phyloP scores from a whole-genome alignment of 805 yeast species.

The Suhomyces tanzawaensis region DNA sequence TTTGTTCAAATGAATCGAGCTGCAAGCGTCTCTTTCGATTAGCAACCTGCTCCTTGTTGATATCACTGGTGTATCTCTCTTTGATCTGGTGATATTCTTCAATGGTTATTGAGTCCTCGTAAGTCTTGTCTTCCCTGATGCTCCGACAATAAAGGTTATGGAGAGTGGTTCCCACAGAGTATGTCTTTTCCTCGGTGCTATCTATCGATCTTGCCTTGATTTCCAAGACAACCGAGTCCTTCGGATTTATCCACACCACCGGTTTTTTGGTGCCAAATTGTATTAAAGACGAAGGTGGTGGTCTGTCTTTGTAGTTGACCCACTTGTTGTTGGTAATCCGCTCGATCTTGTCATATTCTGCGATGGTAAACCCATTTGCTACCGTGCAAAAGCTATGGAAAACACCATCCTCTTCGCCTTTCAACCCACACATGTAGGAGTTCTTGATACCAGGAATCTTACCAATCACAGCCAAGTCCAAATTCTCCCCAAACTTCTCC shows the following conservation, averaged over 20 bases:
- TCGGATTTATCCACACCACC: conserved; percentile 75
- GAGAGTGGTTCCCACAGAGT: conserved; percentile 66
- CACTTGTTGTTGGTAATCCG: conserved; percentile 59
- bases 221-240: conserved; percentile 74
- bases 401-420: conserved; percentile 39
- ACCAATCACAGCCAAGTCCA: conserved; percentile 80
- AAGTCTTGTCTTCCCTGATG: conserved; percentile 67
- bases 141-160: conserved; percentile 72
- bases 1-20: conserved; percentile 16
- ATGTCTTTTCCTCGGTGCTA: conserved; percentile 41
- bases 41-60: conserved; percentile 27
- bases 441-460: conserved; percentile 70
- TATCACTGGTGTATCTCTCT: conserved; percentile 21
- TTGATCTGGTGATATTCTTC: conserved; percentile 49
- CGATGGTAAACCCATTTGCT: conserved; percentile 77
- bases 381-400: conserved; percentile 73
- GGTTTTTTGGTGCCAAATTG: conserved; percentile 64
- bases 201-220: conserved; percentile 78
- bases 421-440: conserved; percentile 71
- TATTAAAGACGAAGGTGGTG: conserved; percentile 43
- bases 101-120: conserved; percentile 52
- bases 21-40: conserved; percentile 20
- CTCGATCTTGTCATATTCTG: conserved; percentile 59
- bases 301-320: conserved; percentile 39
- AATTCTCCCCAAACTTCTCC: conserved; percentile 79